Evolutionary conservation across 192 early-diverging fungal species (phyloP), one percentile per base, ranked within the genome.

Genomic region (Globomyces pollinis-pini): DNA sequence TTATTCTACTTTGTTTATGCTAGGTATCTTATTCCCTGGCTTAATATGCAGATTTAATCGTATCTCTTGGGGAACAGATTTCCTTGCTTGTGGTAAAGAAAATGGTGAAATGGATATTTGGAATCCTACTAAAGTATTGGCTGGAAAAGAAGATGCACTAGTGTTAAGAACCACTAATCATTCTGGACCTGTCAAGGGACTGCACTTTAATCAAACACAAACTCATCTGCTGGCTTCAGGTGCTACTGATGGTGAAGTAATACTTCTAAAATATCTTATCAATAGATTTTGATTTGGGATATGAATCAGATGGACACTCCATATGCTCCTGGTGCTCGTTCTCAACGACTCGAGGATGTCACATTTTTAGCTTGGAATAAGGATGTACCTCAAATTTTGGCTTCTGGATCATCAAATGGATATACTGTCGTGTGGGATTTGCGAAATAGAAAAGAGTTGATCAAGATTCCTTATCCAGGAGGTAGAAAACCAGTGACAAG

Each of bases 341-440:
- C 96, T 2, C 73, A 83, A 67, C 81, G 86, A 30, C 67, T 96
- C 8, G 94, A 96, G 26, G 91, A 90, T 49, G 81, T 99, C 24
- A 96, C 92, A 0, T 75, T 80, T 15, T 69, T 99, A 30, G 73
- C 88, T 20, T 99, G 94, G 94, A 99, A 99, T 69, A 81, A 84
- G 54, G 85, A 93, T 59, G 89, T 91, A 30, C 78, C 86, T 51
- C 89, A 95, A 57, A 99, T 99, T 64, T 75, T 99, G 56, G 96
- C 91, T 8, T 89, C 88, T 3, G 89, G 89, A 7, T 88, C 85
- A 36, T 89, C 86, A 53, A 93, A 91, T 50, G 94, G 96, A 38
- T 78, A 89, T 59, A 91, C 92, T 18, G 94, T 94, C 26, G 85
- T 99, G 7, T 99, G 94, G 93, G 96, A 99, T 80, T 75, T 99